Evolutionary conservation across 257 asterid species (phyloP).

Genomic region (Solanum chmielewskii): DNA sequence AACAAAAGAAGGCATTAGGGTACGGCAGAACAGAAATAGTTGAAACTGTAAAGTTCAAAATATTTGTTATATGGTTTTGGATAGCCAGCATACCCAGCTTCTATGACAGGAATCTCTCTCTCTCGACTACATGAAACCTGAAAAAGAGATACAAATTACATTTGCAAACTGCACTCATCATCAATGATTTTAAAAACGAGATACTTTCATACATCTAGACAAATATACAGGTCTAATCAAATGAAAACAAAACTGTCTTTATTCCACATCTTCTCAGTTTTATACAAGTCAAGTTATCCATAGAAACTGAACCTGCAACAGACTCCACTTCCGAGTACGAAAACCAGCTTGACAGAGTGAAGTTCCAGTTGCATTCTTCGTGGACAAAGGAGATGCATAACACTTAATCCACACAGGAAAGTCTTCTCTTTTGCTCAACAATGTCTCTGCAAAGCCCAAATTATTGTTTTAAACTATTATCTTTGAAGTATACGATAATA

Average conservation of each 20-base stretch:
- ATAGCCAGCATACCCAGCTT: constrained; percentile 23
- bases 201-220: neutral
- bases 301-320: constrained; percentile 33
- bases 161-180: neutral
- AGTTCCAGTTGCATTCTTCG: constrained; percentile 15
- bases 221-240: neutral
- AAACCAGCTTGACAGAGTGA: constrained; percentile 13
- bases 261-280: neutral
- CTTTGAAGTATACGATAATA: neutral
- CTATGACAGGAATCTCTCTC: constrained; percentile 10
- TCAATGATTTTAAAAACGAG: neutral
- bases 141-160: neutral
- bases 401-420: constrained; percentile 18
- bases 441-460: constrained; percentile 25
- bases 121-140: constrained; percentile 20
- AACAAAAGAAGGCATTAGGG: neutral
- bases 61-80: neutral
- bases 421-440: constrained; percentile 19
- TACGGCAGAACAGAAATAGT: neutral
- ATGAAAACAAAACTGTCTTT: neutral
- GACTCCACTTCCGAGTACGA: constrained; percentile 18
- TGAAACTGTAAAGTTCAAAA: neutral
- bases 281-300: neutral
- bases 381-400: constrained; percentile 13
- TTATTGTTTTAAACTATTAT: neutral